phyloP scores from a whole-genome alignment of 129 eudicot species.

The Tagetes erecta region DNA sequence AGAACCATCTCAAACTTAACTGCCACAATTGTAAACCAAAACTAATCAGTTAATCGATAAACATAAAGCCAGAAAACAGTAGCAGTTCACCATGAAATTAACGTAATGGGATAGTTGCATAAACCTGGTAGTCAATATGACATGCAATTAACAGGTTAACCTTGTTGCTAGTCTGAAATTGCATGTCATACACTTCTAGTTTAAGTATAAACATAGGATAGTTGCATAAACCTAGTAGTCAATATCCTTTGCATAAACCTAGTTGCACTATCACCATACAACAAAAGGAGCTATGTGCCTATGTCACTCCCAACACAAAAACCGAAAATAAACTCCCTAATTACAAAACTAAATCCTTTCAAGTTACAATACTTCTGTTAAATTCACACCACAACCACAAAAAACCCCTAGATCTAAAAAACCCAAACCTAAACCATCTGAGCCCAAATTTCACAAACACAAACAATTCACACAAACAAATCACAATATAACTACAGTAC shows the following conservation, averaged over 20 bases:
- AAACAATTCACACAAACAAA: neutral
- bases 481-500: neutral
- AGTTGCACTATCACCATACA: neutral
- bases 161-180: neutral
- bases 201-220: neutral
- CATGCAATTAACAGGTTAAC: neutral
- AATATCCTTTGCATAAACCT: neutral
- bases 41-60: slow-evolving; percentile 32
- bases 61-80: neutral
- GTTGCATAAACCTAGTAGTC: neutral
- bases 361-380: neutral
- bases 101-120: neutral
- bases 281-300: neutral
- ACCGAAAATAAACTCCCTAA: neutral
- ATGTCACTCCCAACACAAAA: neutral
- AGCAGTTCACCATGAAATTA: neutral
- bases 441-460: neutral
- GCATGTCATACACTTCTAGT: neutral
- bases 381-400: neutral
- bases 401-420: slow-evolving; percentile 29
- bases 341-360: neutral
- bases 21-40: slow-evolving; percentile 45
- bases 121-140: too few species aligned
- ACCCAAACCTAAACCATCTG: slow-evolving; percentile 10
- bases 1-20: slow-evolving; percentile 65